Evolutionary conservation across 2,329 filamentous ascomycete genomes (phyloP), one percentile per base, ranked within the genome.

Genomic region (Colletotrichum tanaceti): DNA sequence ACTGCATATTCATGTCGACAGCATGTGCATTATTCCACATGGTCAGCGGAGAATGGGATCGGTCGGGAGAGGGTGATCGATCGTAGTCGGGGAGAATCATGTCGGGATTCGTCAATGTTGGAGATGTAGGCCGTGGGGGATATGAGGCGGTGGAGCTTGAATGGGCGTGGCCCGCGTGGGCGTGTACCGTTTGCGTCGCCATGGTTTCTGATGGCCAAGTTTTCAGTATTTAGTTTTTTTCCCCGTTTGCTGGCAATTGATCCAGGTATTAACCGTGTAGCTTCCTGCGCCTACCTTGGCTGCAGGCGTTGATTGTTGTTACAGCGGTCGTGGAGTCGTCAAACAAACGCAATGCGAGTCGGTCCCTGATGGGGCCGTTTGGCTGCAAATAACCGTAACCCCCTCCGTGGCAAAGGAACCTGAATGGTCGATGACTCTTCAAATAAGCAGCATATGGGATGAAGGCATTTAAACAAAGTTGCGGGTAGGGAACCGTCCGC

Each of bases 81-180:
- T 89, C 87, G 75, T 90, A 89, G 77, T 91, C 90, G 70, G 94
- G 94, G 60, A 98, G 83, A 74, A 98, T 97, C 93, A 97, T 94
- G 78, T 97, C 94, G 60, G 94, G 93, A 79, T 97, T 97, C 64
- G 93, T 97, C 75, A 98, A 83, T 2, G 94, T 97, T 54, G 94
- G 94, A 68, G 93, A 97, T 14, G 89, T 89, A 71, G 91, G 90
- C 66, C 84, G 79, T 52, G 84, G 76, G 20, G 82, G 79, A 73
- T 86, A 84, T 43, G 79, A 76, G 73, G 71, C 72, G 69, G 55
- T 70, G 68, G 68, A 70, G 73, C 72, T 73, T 63, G 74, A 62
- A 65, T 69, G 66, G 60, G 63, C 64, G 61, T 65, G 63, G 50
- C 65, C 64, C 39, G 64, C 60, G 63, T 70, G 61, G 49, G 68